A percentile compares a stretch with the other conserved stretches of the same genome.
These are phyloP conservation scores for Albophoma yamanashiensis DNA, from an alignment of 2,329 filamentous ascomycete genomes.

Conservation along the genomic window DNA sequence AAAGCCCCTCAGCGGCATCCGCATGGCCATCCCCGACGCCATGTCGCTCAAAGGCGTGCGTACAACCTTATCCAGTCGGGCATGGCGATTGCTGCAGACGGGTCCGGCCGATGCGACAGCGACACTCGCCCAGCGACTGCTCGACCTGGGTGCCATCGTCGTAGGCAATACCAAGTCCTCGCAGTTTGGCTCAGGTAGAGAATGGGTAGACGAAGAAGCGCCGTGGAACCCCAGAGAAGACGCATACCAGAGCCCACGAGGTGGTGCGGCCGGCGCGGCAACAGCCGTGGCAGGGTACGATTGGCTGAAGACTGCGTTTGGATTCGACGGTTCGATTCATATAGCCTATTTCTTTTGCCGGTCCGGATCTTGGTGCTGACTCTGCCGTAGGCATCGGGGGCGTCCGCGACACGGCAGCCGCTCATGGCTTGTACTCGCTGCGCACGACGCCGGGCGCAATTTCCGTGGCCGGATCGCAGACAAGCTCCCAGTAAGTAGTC, in stretches of 20 bases:
- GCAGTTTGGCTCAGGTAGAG: conserved; percentile 31
- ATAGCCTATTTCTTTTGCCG: not conserved
- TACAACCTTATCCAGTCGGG: conserved; percentile 45
- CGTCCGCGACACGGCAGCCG: conserved; percentile 8
- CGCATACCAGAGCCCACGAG: conserved; percentile 25
- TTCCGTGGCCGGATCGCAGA: conserved; percentile 5
- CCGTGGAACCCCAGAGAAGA: conserved; percentile 37
- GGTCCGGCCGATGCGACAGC: conserved; percentile 32
- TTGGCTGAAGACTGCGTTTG: conserved; percentile 28
- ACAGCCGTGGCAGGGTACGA: conserved; percentile 26
- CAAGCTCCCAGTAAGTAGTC: conserved; percentile 11
- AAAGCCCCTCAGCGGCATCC: conserved; percentile 25
- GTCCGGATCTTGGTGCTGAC: not conserved
- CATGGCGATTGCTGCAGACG: conserved; percentile 44
- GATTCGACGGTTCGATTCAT: conserved; percentile 21
- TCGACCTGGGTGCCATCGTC: conserved; percentile 48
- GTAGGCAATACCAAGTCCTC: conserved; percentile 42
- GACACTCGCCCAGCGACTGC: conserved; percentile 39
- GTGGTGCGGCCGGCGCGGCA: conserved; percentile 27
- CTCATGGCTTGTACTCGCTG: conserved; percentile 20
- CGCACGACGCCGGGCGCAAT: conserved; percentile 8
- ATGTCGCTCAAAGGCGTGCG: conserved; percentile 34
- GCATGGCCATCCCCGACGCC: conserved; percentile 23
- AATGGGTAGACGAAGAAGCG: conserved; percentile 29
- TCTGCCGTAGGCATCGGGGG: conserved; percentile 8